A percentile compares a stretch with the other conserved stretches of the same genome.
These are phyloP conservation scores for Talaromyces atroroseus DNA, from an alignment of 2,329 filamentous ascomycete species.

Conservation along the genomic window DNA sequence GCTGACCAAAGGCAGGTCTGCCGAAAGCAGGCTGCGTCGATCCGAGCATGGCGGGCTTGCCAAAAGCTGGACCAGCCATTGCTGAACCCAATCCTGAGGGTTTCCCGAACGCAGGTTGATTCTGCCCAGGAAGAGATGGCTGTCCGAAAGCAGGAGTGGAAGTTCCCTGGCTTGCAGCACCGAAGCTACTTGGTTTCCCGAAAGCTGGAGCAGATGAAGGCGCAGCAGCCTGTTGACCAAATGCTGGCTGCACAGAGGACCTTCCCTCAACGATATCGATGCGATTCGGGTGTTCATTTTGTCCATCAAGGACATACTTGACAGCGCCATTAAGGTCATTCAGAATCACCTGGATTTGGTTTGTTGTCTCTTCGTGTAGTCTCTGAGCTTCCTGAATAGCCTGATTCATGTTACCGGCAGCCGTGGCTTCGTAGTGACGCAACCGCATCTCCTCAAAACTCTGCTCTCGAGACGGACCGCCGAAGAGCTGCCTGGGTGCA, in stretches of 20 bases:
- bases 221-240: conserved; percentile 22
- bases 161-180: conserved; percentile 17
- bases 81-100: conserved; percentile 20
- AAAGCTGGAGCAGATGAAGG: conserved; percentile 18
- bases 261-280: conserved; percentile 47
- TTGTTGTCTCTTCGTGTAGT: conserved; percentile 59
- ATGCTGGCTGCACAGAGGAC: conserved; percentile 17
- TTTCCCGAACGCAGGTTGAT: conserved; percentile 20
- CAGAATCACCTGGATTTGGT: conserved; percentile 67
- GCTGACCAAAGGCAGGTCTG: conserved; percentile 31
- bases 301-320: conserved; percentile 60
- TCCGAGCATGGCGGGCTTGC: conserved; percentile 21
- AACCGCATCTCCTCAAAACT: conserved; percentile 83
- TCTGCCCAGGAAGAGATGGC: conserved; percentile 20
- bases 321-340: conserved; percentile 67
- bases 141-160: conserved; percentile 28
- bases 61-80: conserved; percentile 17
- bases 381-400: conserved; percentile 49
- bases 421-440: conserved; percentile 60
- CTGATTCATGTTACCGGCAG: conserved; percentile 54
- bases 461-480: conserved; percentile 71
- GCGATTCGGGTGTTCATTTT: conserved; percentile 70
- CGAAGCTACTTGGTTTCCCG: conserved; percentile 21
- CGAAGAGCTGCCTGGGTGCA: conserved; percentile 76
- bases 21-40: conserved; percentile 38